These are phyloP conservation scores for Sistotremastrum niveocremeum DNA, from an alignment of 768 basidiomycete genomes.

Conservation along the genomic window DNA sequence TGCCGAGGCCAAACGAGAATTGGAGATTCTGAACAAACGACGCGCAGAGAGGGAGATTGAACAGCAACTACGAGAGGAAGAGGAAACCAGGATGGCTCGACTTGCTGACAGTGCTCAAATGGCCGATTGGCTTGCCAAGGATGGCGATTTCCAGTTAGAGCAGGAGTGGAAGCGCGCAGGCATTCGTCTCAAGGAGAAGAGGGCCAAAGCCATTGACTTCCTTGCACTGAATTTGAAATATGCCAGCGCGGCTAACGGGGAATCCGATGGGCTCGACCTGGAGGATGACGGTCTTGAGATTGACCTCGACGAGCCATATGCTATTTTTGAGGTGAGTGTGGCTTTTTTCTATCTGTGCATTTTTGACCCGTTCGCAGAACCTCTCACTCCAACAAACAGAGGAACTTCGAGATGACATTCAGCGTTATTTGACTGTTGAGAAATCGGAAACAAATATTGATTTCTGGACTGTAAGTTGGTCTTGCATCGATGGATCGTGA, in stretches of 20 bases:
- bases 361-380: constrained; percentile 34
- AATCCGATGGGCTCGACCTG: constrained; percentile 50
- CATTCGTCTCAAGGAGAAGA: constrained; percentile 89
- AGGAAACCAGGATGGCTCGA: constrained; percentile 78
- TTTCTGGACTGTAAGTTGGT: constrained; percentile 78
- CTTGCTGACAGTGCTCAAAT: constrained; percentile 92
- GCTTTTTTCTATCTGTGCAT: constrained; percentile 1
- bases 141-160: constrained; percentile 93
- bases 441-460: constrained; percentile 76
- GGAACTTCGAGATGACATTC: constrained; percentile 90
- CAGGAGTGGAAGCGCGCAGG: constrained; percentile 84
- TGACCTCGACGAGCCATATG: constrained; percentile 96
- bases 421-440: constrained; percentile 81
- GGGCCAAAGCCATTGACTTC: constrained; percentile 98
- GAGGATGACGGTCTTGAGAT: constrained; percentile 91
- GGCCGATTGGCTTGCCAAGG: constrained; percentile 96
- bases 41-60: constrained; percentile 91
- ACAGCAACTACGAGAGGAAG: constrained; percentile 77
- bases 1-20: constrained; percentile 89
- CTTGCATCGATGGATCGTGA: background rate
- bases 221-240: constrained; percentile 92
- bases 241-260: constrained; percentile 54
- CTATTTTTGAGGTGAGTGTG: constrained; percentile 77
- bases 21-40: constrained; percentile 80
- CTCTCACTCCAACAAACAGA: constrained; percentile 78